These are phyloP conservation scores for Rubia balearica DNA, from an alignment of 305 asterid species.

Conservation along the genomic window DNA sequence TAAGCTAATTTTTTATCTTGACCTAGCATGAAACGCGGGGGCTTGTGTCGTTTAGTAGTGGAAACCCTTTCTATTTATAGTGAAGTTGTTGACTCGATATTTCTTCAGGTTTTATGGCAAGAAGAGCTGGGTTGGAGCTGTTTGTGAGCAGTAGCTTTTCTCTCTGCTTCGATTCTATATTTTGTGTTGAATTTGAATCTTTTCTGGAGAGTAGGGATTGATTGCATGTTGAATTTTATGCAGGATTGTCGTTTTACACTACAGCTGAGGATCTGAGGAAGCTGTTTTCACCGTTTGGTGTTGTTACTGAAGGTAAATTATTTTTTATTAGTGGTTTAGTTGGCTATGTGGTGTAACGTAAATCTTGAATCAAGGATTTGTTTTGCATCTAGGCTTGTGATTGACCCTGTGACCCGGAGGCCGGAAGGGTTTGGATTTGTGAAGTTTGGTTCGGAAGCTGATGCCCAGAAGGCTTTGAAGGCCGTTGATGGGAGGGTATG, in stretches of 20 bases:
- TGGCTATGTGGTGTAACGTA: not conserved
- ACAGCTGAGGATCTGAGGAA: conserved; percentile 43
- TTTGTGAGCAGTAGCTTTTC: conserved; percentile 53
- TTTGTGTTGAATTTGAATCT: conserved; percentile 1
- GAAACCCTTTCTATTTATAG: not conserved
- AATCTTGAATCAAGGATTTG: not conserved
- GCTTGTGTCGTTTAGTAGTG: not conserved
- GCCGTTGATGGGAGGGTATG: conserved; percentile 64
- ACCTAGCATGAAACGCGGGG: not conserved
- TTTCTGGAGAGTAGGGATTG: not conserved
- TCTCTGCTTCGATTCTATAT: not conserved
- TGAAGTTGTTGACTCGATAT: not conserved
- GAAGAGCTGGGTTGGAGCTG: conserved; percentile 42
- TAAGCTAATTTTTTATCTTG: too few species aligned
- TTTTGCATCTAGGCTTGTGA: conserved; percentile 57
- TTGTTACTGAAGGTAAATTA: conserved; percentile 43
- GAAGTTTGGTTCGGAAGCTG: conserved; percentile 45
- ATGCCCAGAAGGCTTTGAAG: conserved; percentile 57
- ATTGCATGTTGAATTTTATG: conserved; percentile 7
- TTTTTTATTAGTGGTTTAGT: not conserved
- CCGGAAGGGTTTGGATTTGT: conserved; percentile 80
- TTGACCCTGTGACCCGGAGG: conserved; percentile 58
- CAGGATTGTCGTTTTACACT: conserved; percentile 71
- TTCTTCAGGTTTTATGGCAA: conserved; percentile 36
- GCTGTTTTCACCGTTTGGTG: conserved; percentile 61